Percentiles rank a stretch among this genome's conserved stretches.
phyloP scores from a whole-genome alignment of 345 rosid species.

The Isatis tinctoria region DNA sequence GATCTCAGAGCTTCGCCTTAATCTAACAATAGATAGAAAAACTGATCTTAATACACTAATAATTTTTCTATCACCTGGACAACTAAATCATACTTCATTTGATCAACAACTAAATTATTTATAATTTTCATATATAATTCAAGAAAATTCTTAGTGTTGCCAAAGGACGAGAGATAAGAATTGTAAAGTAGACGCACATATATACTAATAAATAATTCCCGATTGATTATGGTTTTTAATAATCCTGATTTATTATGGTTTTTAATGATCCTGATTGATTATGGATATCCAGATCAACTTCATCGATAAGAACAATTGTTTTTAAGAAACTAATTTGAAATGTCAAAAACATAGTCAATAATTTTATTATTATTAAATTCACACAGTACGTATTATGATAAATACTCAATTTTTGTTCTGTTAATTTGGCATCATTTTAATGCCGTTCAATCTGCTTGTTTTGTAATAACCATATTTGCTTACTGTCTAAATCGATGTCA shows the following conservation, averaged over 20 bases:
- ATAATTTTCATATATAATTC: background rate
- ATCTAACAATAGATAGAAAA: background rate
- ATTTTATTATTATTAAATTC: background rate
- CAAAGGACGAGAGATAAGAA: background rate
- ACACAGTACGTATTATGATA: background rate
- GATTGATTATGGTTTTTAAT: background rate
- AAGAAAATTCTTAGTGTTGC: background rate
- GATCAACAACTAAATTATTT: background rate
- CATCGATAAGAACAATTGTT: background rate
- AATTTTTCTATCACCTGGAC: background rate
- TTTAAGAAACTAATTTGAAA: background rate
- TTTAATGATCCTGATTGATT: background rate
- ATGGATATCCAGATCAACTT: background rate
- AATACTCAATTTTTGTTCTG: background rate
- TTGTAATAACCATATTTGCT: background rate
- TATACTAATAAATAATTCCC: background rate
- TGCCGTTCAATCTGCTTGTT: background rate
- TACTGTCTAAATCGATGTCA: background rate
- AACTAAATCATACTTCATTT: background rate
- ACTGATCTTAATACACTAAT: background rate
- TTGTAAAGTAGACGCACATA: background rate
- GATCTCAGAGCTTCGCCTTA: conserved; percentile 9
- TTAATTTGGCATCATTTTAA: background rate
- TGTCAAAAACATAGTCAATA: background rate
- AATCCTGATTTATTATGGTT: background rate